Evolutionary conservation across 805 yeast genomes (phyloP), one percentile per base, ranked within the genome.

Genomic region (Kodamaea jinghongensis): DNA sequence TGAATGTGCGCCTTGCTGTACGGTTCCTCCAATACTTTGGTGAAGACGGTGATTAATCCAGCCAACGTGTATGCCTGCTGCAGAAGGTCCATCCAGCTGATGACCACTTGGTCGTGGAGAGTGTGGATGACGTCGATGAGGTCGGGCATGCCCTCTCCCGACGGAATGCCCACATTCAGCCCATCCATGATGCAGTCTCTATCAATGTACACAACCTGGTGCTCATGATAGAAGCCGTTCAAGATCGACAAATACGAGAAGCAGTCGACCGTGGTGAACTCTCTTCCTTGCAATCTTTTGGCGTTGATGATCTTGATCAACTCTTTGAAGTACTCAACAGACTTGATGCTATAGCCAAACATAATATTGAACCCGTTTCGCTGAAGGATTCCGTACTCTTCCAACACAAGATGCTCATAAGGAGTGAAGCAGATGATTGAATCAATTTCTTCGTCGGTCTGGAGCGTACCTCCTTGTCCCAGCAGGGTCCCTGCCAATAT

Each of bases 31-130:
- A 50, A 62, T 42, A 43, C 67, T 42, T 34, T 63, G 28, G 60
- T 77, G 34, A 51, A 61, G 26, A 48, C 62, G 45, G 51, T 69
- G 52, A 56, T 60, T 36, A 46, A 41, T 1, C 64, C 64, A 0
- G 70, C 72, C 29, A 63, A 45, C 4, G 66, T 57, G 44, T 63
- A 69, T 0, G 73, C 56, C 39, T 74, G 78, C 32, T 78, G 81
- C 4, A 76, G 61, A 3, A 75, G 52, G 46, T 80, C 86, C 64
- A 65, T 70, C 85, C 85, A 80, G 27, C 67, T 60, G 41, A 63
- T 56, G n/a, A 51, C 50, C 3, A 52, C 36, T 3, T 47, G 45
- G 6, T 43, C 45, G 17, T 37, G 32, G 3, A 37, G 34, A 5
- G 44, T 25, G 8, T 30, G 32, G 3, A 47, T 36, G 17, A 45